Conservation (phyloP, 1,284 basidiomycete species). For the Ceratobasidium sp. region DNA sequence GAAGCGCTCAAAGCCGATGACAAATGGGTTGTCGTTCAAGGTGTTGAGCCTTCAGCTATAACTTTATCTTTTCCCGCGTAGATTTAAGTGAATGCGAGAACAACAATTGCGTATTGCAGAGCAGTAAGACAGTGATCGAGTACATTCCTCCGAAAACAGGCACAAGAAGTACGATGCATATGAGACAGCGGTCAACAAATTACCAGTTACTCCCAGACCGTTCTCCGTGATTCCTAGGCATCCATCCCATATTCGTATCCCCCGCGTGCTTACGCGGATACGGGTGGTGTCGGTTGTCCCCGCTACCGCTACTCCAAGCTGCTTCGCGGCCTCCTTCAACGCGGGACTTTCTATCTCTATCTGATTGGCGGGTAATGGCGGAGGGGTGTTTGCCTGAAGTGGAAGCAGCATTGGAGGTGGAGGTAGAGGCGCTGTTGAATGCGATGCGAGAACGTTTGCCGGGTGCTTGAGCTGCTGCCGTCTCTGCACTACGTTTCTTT, state of each 20-base stretch:
- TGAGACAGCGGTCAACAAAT: neutral
- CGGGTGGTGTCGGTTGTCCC: constrained; percentile 26
- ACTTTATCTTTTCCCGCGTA: too few relatives aligned
- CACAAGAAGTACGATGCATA: neutral
- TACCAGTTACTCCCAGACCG: constrained; percentile 20
- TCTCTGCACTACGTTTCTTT: constrained; percentile 70
- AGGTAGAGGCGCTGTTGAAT: constrained; percentile 59
- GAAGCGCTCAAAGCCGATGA: too few relatives aligned
- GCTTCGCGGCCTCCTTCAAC: constrained; percentile 24
- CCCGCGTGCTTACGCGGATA: constrained; percentile 8
- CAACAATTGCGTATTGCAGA: neutral
- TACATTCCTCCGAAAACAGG: constrained; percentile 1
- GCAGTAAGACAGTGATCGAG: neutral
- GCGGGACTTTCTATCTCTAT: constrained; percentile 4
- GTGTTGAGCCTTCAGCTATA: too few relatives aligned
- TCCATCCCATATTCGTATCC: constrained; percentile 38
- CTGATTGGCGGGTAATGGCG: neutral
- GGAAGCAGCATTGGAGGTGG: constrained; percentile 1
- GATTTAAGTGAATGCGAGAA: neutral
- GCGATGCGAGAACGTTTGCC: constrained; percentile 70
- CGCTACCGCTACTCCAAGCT: neutral
- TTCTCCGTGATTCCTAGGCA: constrained; percentile 36
- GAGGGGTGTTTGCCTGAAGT: constrained; percentile 42
- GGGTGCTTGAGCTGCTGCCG: constrained; percentile 63
- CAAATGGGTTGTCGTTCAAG: too few relatives aligned